phyloP scores from a whole-genome alignment of 2,329 filamentous ascomycete genomes.

The Aureobasidium sp. region DNA sequence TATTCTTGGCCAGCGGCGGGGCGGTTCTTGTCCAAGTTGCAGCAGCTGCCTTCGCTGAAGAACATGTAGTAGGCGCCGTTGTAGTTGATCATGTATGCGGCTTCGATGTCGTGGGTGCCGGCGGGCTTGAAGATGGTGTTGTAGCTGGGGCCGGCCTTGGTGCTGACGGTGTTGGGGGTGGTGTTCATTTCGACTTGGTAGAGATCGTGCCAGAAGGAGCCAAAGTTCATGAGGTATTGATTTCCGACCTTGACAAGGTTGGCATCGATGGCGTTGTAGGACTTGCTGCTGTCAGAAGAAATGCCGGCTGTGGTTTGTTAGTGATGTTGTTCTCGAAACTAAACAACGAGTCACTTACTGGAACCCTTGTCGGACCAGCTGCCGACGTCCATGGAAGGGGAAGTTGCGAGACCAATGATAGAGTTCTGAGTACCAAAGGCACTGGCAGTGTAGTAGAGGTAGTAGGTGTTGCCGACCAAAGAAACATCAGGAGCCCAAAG shows the following conservation, averaged over 20 bases:
- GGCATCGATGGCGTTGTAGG: constrained; percentile 46
- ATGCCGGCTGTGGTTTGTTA: constrained; percentile 37
- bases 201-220: constrained; percentile 59
- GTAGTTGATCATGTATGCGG: constrained; percentile 46
- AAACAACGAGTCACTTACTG: constrained; percentile 9
- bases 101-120: constrained; percentile 48
- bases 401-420: constrained; percentile 51
- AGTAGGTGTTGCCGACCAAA: constrained; percentile 49
- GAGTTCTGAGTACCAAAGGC: constrained; percentile 52
- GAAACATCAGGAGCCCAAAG: constrained; percentile 55
- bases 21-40: constrained; percentile 43
- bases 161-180: constrained; percentile 18
- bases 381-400: constrained; percentile 41
- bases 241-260: constrained; percentile 34
- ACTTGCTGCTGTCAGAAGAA: constrained; percentile 27
- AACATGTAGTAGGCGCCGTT: constrained; percentile 56
- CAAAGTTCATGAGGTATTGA: constrained; percentile 50
- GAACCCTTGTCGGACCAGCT: constrained; percentile 54
- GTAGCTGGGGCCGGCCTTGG: constrained; percentile 26
- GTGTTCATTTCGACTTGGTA: constrained; percentile 47
- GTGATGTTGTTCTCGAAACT: not conserved
- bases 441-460: constrained; percentile 59
- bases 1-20: constrained; percentile 55
- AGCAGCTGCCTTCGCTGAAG: constrained; percentile 53
- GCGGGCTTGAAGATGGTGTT: constrained; percentile 47